Evolutionary conservation across 495 filamentous ascomycete genomes (phyloP), one percentile per base, ranked within the genome.

Genomic region (Lindgomyces ingoldianus): DNA sequence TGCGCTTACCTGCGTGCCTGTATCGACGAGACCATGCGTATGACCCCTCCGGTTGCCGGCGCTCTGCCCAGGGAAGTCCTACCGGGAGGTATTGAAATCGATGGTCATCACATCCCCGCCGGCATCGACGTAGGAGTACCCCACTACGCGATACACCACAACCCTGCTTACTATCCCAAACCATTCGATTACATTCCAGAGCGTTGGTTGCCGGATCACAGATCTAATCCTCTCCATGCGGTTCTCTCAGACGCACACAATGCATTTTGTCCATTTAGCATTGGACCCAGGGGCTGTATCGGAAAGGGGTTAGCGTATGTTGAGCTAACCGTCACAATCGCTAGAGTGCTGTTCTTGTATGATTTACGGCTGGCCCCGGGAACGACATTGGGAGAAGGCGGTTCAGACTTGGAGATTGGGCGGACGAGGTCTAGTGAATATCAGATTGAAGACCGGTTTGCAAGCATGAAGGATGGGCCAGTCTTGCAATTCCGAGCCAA

Each of bases 11-110:
- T 88, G 1, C 80, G 81, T 49, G 86, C 84, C 10, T 86, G 84
- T 63, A 77, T 88, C 45, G 81, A 89, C 57, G 88, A 91, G 63
- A 77, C 85, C 0, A 78, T 91, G 73, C 85, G 89, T 42, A 75
- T 92, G 57, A 83, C 83, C 0, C 89, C 89, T 14, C 80, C 87
- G 0, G 87, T 90, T 3, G 76, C 80, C 29, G 83, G 82, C 11
- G 74, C 83, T 2, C 72, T 89, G 4, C 83, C 82, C 6, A 79
- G 86, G 36, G 81, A 86, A 67, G 87, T 91, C 4, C 78, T 86
- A 2, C 56, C 77, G 0, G 88, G 87, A 45, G 88, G 88, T 11
- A 74, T 81, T 8, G 66, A 76, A 9, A 79, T 89, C 12, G 81
- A 84, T 46, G 81, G 80, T 10, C 71, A 82, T 11, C 77, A 77